Evolutionary conservation across 306 rosid species (phyloP).

Genomic region (Cucurbita maxima): DNA sequence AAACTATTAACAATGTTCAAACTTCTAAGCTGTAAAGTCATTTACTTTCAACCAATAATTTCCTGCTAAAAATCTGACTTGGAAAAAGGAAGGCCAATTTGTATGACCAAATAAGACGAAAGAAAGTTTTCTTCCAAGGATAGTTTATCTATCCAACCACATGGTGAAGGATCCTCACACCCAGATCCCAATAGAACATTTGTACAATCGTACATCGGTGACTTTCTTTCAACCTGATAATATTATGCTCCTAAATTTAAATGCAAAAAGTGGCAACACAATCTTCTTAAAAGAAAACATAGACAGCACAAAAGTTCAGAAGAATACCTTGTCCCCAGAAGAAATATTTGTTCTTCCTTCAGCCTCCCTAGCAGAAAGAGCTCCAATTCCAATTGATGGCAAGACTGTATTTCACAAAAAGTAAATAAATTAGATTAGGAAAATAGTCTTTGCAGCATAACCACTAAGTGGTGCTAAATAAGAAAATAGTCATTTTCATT

Average conservation of each 20-base stretch:
- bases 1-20: background rate
- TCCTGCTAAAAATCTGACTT: background rate
- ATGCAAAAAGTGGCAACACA: too few species aligned
- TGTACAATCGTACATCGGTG: background rate
- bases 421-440: constrained; percentile 4
- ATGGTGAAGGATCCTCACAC: background rate
- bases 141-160: background rate
- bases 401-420: constrained; percentile 48
- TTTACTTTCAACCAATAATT: background rate
- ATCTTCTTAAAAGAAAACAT: too few species aligned
- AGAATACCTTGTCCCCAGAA: constrained; percentile 76
- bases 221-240: background rate
- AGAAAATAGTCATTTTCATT: background rate
- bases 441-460: background rate
- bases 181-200: background rate
- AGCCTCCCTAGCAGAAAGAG: constrained; percentile 89
- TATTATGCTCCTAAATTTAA: background rate
- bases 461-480: background rate
- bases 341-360: constrained; percentile 90
- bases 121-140: background rate
- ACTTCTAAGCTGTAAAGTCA: background rate
- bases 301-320: background rate
- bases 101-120: background rate
- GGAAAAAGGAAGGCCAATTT: background rate
- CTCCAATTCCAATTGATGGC: constrained; percentile 88